Conservation (phyloP, 495 filamentous ascomycete species). For the Usnea hakonensis region DNA sequence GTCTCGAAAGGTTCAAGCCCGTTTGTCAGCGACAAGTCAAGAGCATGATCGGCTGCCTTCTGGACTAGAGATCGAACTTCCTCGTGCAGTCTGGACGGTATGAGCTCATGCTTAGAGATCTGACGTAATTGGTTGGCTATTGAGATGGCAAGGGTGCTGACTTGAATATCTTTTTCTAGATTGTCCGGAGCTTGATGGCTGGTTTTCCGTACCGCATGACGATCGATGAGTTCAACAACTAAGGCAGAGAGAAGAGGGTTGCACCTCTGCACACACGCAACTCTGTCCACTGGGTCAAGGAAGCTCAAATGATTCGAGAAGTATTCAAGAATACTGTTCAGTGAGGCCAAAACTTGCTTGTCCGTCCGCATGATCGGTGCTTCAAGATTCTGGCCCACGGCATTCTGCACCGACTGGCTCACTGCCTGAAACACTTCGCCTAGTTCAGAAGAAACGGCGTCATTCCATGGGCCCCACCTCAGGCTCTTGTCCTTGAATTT, state of each 20-base stretch:
- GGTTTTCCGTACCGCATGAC: not conserved
- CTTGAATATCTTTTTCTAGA: slow-evolving; percentile 20
- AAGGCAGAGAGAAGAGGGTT: slow-evolving; percentile 28
- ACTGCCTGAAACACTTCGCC: slow-evolving; percentile 51
- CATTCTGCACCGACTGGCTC: slow-evolving; percentile 21
- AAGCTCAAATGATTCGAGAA: slow-evolving; percentile 44
- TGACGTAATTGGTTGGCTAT: slow-evolving; percentile 39
- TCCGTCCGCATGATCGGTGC: not conserved
- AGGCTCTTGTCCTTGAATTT: slow-evolving; percentile 43
- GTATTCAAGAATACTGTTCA: slow-evolving; percentile 40
- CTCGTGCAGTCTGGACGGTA: slow-evolving; percentile 22
- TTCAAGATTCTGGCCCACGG: not conserved
- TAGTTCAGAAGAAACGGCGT: slow-evolving; percentile 58
- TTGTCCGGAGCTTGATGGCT: not conserved
- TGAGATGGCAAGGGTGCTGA: slow-evolving; percentile 33
- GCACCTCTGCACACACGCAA: slow-evolving; percentile 32
- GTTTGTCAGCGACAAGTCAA: slow-evolving; percentile 15
- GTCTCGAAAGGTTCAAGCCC: not conserved
- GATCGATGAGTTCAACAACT: slow-evolving; percentile 26
- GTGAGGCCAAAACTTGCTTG: slow-evolving; percentile 14
- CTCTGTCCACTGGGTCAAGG: slow-evolving; percentile 44
- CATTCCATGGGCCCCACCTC: slow-evolving; percentile 64
- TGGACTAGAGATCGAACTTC: slow-evolving; percentile 30
- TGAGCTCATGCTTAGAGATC: slow-evolving; percentile 34
- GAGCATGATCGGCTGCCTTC: slow-evolving; percentile 27